These are phyloP conservation scores for Cytospora schulzeri DNA, from an alignment of 2,329 filamentous ascomycete genomes.

Conservation along the genomic window DNA sequence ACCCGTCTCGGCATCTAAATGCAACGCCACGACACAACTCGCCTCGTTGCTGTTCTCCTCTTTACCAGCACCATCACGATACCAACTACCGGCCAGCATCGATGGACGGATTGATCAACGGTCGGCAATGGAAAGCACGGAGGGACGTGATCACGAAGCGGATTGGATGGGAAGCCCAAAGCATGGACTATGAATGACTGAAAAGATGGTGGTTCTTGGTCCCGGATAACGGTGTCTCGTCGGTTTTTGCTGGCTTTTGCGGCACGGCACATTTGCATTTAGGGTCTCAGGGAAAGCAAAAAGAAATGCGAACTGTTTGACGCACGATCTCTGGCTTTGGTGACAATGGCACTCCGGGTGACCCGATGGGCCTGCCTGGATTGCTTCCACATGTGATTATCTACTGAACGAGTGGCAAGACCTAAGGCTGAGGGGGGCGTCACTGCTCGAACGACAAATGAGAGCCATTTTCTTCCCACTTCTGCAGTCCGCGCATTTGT, in stretches of 20 bases:
- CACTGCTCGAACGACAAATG: background rate
- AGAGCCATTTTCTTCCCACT: background rate
- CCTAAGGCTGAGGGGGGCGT: background rate
- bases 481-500: background rate
- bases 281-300: constrained; percentile 26
- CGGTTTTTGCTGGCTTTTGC: constrained; percentile 25
- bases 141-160: constrained; percentile 16
- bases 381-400: background rate
- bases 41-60: constrained; percentile 31
- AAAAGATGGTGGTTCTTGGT: constrained; percentile 21
- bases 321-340: background rate
- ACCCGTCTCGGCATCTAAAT: constrained; percentile 97
- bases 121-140: constrained; percentile 20
- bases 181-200: constrained; percentile 26
- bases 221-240: constrained; percentile 27
- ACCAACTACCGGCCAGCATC: constrained; percentile 29
- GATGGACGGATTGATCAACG: constrained; percentile 21
- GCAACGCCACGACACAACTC: constrained; percentile 45
- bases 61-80: constrained; percentile 21
- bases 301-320: constrained; percentile 27
- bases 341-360: too few relatives aligned
- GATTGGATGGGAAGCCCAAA: constrained; percentile 21
- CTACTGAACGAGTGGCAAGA: background rate
- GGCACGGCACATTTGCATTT: constrained; percentile 26
- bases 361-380: background rate